phyloP scores from a whole-genome alignment of 768 basidiomycete species.

The Phylloporus rhodoxanthus region DNA sequence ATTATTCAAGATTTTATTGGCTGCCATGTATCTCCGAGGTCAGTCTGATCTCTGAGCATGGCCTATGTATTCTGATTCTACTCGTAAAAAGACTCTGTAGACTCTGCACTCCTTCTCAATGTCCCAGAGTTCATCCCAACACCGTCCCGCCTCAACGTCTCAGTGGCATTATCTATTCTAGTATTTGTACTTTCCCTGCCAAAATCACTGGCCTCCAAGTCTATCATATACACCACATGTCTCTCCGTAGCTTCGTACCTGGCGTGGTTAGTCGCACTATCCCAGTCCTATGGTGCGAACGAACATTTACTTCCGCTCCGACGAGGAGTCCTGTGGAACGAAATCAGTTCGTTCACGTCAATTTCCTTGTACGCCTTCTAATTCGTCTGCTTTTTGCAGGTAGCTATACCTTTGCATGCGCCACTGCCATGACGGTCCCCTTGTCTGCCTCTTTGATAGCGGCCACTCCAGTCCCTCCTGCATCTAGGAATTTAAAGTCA shows the following conservation, averaged over 20 bases:
- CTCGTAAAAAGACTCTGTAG: conserved; percentile 44
- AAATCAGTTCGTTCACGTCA: conserved; percentile 45
- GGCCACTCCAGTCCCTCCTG: conserved; percentile 10
- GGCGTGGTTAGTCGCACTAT: conserved; percentile 52
- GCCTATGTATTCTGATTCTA: conserved; percentile 7
- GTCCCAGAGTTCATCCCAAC: conserved; percentile 33
- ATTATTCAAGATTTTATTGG: conserved; percentile 44
- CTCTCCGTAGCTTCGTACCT: conserved; percentile 55
- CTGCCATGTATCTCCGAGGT: conserved; percentile 64
- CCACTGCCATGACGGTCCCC: conserved; percentile 58
- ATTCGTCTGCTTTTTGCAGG: conserved; percentile 32
- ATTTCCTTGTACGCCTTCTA: conserved; percentile 1
- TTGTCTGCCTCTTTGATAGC: conserved; percentile 57
- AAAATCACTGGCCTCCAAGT: conserved; percentile 48
- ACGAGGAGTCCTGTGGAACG: conserved; percentile 55
- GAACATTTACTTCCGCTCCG: conserved; percentile 36
- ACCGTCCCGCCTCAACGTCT: conserved; percentile 36
- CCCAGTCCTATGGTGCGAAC: conserved; percentile 49
- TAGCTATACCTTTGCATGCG: conserved; percentile 56
- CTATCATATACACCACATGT: conserved; percentile 51
- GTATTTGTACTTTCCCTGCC: conserved; percentile 50
- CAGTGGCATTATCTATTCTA: conserved; percentile 37
- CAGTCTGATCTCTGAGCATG: conserved; percentile 23
- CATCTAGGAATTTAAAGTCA: conserved; percentile 39
- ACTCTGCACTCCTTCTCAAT: conserved; percentile 43